These are phyloP conservation scores for Phytopythium delawarense DNA, from an alignment of 352 stramenopile species.

Conservation along the genomic window DNA sequence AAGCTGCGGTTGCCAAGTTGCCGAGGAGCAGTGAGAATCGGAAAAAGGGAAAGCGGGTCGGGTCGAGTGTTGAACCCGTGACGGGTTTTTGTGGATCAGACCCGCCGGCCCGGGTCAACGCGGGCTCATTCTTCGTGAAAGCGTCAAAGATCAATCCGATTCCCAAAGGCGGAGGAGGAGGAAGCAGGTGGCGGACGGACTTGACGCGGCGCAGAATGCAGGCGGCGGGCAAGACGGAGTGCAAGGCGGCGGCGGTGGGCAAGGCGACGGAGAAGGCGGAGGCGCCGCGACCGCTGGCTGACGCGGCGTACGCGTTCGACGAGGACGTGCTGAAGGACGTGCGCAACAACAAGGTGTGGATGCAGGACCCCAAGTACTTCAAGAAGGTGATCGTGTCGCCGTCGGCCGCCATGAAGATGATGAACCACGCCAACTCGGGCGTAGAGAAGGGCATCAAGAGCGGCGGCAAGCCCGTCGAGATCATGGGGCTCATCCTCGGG, in stretches of 20 bases:
- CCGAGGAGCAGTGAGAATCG: neutral
- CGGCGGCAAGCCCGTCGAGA: slow-evolving; percentile 96
- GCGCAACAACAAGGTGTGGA: slow-evolving; percentile 86
- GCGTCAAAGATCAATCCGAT: neutral
- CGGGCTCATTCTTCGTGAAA: no score
- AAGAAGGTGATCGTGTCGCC: slow-evolving; percentile 94
- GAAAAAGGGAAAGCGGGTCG: neutral
- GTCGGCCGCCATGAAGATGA: slow-evolving; percentile 95
- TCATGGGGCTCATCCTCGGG: slow-evolving; percentile 98
- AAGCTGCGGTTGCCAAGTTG: no score
- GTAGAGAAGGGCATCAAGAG: slow-evolving; percentile 97
- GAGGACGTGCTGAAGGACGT: slow-evolving; percentile 85
- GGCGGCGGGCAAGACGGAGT: slow-evolving; percentile 19
- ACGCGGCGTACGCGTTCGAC: slow-evolving; percentile 78
- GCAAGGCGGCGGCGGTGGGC: slow-evolving; percentile 4
- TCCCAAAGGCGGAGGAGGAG: neutral
- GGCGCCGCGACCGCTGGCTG: slow-evolving; percentile 28
- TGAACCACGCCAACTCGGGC: slow-evolving; percentile 96
- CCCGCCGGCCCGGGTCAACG: no score
- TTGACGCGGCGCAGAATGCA: slow-evolving; percentile 10
- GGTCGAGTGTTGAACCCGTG: neutral
- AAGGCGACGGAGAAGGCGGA: neutral
- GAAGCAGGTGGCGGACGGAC: no score
- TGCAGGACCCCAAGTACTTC: slow-evolving; percentile 94
- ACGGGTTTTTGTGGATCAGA: neutral